Conservation (phyloP, 2,329 filamentous ascomycete genomes). For the Penicillium fuscoglaucum region DNA sequence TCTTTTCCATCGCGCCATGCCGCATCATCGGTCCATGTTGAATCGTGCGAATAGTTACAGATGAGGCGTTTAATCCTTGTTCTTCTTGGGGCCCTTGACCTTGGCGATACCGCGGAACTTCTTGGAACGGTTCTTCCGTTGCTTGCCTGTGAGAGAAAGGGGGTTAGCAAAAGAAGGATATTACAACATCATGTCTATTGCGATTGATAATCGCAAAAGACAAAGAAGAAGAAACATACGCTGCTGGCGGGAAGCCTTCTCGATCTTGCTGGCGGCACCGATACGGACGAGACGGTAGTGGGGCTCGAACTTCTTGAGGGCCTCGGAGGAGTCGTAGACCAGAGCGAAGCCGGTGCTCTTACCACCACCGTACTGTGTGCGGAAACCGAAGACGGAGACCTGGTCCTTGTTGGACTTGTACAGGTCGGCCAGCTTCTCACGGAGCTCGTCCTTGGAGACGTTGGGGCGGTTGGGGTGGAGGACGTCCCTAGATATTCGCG, state of each 20-base stretch:
- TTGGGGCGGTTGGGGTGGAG: conserved; percentile 98
- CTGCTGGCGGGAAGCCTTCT: conserved; percentile 98
- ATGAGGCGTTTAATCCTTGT: conserved; percentile 65
- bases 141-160: conserved; percentile 73
- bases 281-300: conserved; percentile 95
- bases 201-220: neutral
- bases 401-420: conserved; percentile 99
- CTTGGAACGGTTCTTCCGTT: conserved; percentile 99
- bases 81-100: conserved; percentile 98
- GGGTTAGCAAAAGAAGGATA: conserved; percentile 2
- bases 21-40: conserved; percentile 21
- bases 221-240: conserved; percentile 65
- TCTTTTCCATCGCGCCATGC: conserved; percentile 24
- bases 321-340: conserved; percentile 96
- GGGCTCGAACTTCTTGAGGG: conserved; percentile 99
- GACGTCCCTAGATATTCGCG: conserved; percentile 71
- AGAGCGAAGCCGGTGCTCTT: conserved; percentile 99
- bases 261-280: conserved; percentile 88
- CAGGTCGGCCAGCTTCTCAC: conserved; percentile 85
- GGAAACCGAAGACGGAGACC: conserved; percentile 96
- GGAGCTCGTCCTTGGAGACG: conserved; percentile 99
- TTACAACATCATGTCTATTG: neutral
- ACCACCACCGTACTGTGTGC: conserved; percentile 98
- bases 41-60: conserved; percentile 17
- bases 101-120: conserved; percentile 97